Evolutionary conservation across 2,329 filamentous ascomycete genomes (phyloP).

Genomic region (Colletotrichum limetticola): DNA sequence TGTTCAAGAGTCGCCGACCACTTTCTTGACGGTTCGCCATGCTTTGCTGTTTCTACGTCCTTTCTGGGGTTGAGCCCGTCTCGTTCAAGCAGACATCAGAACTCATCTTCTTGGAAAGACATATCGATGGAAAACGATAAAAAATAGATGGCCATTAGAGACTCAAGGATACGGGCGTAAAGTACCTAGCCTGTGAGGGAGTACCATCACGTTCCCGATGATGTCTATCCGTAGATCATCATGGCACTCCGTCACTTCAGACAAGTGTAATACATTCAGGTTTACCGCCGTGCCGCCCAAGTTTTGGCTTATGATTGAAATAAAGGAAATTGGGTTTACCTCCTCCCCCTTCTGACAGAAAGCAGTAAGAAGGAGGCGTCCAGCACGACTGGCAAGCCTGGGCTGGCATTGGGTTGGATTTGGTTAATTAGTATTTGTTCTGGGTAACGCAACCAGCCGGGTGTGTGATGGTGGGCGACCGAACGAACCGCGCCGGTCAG

Average conservation of each 20-base stretch:
- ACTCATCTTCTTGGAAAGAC: no score
- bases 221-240: background rate
- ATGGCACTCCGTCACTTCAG: background rate
- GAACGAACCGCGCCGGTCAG: background rate
- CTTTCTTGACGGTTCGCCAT: background rate
- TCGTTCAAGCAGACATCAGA: no score
- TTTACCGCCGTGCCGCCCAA: background rate
- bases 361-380: background rate
- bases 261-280: background rate
- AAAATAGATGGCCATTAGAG: no score
- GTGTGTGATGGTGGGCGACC: constrained; percentile 8
- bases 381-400: background rate
- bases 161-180: no score
- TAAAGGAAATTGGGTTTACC: background rate
- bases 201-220: background rate
- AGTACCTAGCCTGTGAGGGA: no score
- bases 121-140: no score
- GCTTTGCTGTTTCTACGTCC: background rate
- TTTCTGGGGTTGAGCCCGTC: no score
- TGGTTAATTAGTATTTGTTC: constrained; percentile 17
- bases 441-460: constrained; percentile 28
- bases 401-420: background rate
- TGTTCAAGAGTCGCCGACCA: background rate
- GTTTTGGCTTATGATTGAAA: background rate
- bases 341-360: background rate